These are phyloP conservation scores for Mortierella sp. DNA, from an alignment of 371 early-diverging fungal genomes.

Conservation along the genomic window DNA sequence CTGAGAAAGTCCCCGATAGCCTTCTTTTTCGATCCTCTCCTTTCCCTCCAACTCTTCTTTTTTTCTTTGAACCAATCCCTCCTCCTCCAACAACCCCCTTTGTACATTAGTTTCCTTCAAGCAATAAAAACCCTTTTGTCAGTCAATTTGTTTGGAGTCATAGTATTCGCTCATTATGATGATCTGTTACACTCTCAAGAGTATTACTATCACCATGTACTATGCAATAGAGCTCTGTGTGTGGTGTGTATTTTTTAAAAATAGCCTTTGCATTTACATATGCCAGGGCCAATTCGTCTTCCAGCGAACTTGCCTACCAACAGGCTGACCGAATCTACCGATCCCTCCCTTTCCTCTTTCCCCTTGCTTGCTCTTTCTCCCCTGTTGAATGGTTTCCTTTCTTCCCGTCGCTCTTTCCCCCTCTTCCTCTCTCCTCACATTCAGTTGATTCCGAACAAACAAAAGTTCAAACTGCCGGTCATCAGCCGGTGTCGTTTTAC, in stretches of 20 bases:
- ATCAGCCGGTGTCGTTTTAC: neutral
- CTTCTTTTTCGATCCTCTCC: neutral
- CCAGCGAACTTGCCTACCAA: neutral
- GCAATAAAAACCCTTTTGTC: neutral
- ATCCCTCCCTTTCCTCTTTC: neutral
- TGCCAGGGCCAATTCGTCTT: neutral
- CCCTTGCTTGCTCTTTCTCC: neutral
- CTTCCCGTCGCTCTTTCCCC: too few species aligned
- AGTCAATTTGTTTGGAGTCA: neutral
- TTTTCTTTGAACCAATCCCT: neutral
- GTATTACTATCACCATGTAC: neutral
- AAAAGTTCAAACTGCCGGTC: neutral
- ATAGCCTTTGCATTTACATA: neutral
- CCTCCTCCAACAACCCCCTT: neutral
- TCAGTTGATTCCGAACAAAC: neutral
- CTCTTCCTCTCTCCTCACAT: neutral
- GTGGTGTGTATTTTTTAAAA: neutral
- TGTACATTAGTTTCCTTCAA: constrained; percentile 5
- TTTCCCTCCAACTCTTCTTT: neutral
- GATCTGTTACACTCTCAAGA: neutral
- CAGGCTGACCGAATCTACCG: neutral
- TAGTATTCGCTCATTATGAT: neutral
- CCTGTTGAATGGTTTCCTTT: neutral
- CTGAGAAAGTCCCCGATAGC: neutral
- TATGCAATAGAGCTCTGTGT: neutral